These are phyloP conservation scores for Lasiodiplodia gonubiensis DNA, from an alignment of 2,329 filamentous ascomycete genomes.

Conservation along the genomic window DNA sequence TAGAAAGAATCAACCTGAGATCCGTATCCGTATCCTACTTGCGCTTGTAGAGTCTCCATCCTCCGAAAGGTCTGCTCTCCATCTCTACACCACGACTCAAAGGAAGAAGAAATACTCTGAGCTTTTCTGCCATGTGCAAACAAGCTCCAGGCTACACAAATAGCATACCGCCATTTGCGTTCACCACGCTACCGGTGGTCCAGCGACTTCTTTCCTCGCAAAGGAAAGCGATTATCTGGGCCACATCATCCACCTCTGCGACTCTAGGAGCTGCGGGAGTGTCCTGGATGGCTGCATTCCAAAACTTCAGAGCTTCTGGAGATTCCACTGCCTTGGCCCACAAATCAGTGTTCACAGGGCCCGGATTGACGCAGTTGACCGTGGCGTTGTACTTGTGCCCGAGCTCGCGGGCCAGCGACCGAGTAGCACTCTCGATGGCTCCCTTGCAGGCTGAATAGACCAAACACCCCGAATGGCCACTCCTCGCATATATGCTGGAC, in stretches of 20 bases:
- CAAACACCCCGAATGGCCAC: slow-evolving; percentile 53
- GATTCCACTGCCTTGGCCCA: slow-evolving; percentile 32
- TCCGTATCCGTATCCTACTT: no score
- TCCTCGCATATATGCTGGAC: slow-evolving; percentile 58
- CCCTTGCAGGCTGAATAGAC: slow-evolving; percentile 65
- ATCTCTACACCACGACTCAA: no score
- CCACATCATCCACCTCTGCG: slow-evolving; percentile 60
- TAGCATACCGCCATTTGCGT: slow-evolving; percentile 57
- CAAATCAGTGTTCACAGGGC: slow-evolving; percentile 65
- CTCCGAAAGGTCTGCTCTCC: no score
- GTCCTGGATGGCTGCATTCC: slow-evolving; percentile 47
- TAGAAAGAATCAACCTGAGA: no score
- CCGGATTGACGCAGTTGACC: slow-evolving; percentile 66
- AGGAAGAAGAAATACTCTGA: no score
- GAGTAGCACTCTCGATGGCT: slow-evolving; percentile 65
- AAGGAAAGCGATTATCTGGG: slow-evolving; percentile 62
- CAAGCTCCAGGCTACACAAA: not conserved
- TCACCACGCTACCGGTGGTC: slow-evolving; percentile 61
- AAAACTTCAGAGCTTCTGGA: not conserved
- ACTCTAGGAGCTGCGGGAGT: slow-evolving; percentile 60
- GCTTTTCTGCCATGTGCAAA: no score
- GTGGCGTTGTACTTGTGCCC: slow-evolving; percentile 60
- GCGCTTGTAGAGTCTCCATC: no score
- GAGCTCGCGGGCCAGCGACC: slow-evolving; percentile 64
- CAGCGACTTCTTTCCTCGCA: slow-evolving; percentile 53